Evolutionary conservation across 2,329 filamentous ascomycete genomes (phyloP).

Genomic region (Juglanconis juglandina): DNA sequence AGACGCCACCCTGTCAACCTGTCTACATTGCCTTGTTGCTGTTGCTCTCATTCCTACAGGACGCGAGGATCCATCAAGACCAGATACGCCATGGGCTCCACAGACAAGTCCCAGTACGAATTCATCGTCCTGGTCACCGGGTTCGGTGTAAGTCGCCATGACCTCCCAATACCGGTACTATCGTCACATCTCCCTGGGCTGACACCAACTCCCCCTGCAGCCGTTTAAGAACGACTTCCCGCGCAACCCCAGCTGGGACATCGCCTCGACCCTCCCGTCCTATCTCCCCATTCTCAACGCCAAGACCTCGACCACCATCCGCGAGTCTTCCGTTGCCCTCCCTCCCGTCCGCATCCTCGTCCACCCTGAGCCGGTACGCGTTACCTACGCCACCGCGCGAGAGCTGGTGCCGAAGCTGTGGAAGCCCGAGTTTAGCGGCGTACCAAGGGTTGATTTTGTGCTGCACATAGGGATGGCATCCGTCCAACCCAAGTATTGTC

Average conservation of each 20-base stretch:
- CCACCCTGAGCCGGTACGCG: slow-evolving; percentile 65
- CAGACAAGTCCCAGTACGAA: slow-evolving; percentile 39
- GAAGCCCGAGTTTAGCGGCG: slow-evolving; percentile 36
- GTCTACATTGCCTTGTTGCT: neutral
- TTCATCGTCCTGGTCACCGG: slow-evolving; percentile 59
- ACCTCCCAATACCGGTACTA: neutral
- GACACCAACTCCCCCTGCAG: slow-evolving; percentile 39
- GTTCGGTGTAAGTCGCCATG: slow-evolving; percentile 49
- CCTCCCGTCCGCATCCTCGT: slow-evolving; percentile 59
- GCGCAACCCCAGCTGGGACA: slow-evolving; percentile 78
- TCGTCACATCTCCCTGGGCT: neutral
- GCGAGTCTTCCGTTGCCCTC: slow-evolving; percentile 29
- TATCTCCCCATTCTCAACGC: slow-evolving; percentile 53
- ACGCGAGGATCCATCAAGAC: neutral
- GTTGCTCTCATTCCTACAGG: neutral
- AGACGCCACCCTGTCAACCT: too few relatives aligned
- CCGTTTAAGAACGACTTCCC: slow-evolving; percentile 71
- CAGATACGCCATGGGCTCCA: slow-evolving; percentile 25
- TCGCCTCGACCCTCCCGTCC: slow-evolving; percentile 65
- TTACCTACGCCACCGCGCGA: slow-evolving; percentile 67
- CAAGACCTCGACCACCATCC: slow-evolving; percentile 35
- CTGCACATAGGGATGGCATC: slow-evolving; percentile 81
- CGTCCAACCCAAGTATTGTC: slow-evolving; percentile 58
- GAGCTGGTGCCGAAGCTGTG: slow-evolving; percentile 62
- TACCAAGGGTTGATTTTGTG: slow-evolving; percentile 55